Conservation (phyloP, 1,139 yeast genomes). For the Wickerhamomyces sp. region DNA sequence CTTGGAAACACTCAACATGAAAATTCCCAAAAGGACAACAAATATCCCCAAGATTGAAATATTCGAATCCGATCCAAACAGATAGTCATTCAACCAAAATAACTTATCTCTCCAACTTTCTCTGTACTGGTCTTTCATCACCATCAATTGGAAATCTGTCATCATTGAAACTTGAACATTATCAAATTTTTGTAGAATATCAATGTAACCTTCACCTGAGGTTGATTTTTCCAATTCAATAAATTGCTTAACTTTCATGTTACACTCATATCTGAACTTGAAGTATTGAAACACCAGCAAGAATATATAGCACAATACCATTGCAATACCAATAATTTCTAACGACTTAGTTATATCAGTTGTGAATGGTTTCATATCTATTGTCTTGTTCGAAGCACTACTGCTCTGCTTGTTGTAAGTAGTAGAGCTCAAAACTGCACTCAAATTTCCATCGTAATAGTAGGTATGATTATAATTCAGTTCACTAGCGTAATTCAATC, state of each 20-base stretch:
- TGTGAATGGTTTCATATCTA: background rate
- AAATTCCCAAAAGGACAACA: background rate
- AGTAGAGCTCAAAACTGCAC: background rate
- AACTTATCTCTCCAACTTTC: background rate
- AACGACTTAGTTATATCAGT: background rate
- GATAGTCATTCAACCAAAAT: conserved; percentile 4
- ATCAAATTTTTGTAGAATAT: conserved; percentile 1
- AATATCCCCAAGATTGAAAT: background rate
- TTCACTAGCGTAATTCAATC: background rate
- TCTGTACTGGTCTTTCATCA: background rate
- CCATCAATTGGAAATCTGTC: background rate
- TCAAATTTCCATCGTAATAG: background rate
- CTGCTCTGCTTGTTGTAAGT: background rate
- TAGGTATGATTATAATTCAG: background rate
- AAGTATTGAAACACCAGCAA: conserved; percentile 7
- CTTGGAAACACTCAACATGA: conserved; percentile 1
- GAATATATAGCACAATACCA: conserved; percentile 1
- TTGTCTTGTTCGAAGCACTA: background rate
- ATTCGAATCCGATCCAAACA: conserved; percentile 2
- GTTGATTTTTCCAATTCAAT: conserved; percentile 4
- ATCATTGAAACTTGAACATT: conserved; percentile 3
- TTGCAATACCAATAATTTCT: background rate
- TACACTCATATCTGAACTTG: conserved; percentile 7
- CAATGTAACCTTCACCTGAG: conserved; percentile 1
- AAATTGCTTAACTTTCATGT: background rate